A percentile compares a stretch with the other conserved stretches of the same genome.
Evolutionary conservation across 2,329 filamentous ascomycete species (phyloP).

Genomic region (Fusarium austroafricanum): DNA sequence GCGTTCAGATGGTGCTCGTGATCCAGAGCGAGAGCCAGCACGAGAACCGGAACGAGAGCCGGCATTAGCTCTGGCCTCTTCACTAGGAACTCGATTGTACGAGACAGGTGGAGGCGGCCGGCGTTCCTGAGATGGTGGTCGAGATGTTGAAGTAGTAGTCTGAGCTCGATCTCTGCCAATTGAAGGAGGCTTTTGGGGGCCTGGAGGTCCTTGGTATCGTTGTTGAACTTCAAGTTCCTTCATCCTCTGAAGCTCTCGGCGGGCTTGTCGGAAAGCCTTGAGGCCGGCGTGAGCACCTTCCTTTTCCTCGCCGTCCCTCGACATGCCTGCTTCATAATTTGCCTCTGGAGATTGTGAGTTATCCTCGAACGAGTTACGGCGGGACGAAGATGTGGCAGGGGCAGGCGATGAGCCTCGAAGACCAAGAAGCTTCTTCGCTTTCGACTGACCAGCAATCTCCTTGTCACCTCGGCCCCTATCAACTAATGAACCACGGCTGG

Average conservation of each 20-base stretch:
- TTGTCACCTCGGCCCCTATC: conserved; percentile 58
- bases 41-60: conserved; percentile 29
- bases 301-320: conserved; percentile 47
- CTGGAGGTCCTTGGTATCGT: conserved; percentile 50
- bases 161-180: conserved; percentile 37
- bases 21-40: conserved; percentile 42
- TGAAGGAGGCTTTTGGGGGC: conserved; percentile 15
- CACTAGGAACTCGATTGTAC: conserved; percentile 59
- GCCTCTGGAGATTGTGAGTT: conserved; percentile 34
- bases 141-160: conserved; percentile 41
- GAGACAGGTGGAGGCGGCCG: conserved; percentile 56
- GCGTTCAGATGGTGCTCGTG: conserved; percentile 56
- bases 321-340: conserved; percentile 36
- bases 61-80: conserved; percentile 53
- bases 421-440: conserved; percentile 71
- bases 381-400: conserved; percentile 55
- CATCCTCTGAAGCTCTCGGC: conserved; percentile 66
- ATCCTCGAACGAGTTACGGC: conserved; percentile 48
- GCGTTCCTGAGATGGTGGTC: conserved; percentile 58
- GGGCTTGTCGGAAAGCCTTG: conserved; percentile 67
- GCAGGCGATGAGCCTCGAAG: conserved; percentile 60
- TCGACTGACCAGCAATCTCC: conserved; percentile 58
- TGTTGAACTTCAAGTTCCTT: conserved; percentile 64
- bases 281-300: conserved; percentile 63
- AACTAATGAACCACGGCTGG: conserved; percentile 74